Evolutionary conservation across 2,329 filamentous ascomycete species (phyloP).

Genomic region (Colletotrichum falcatum): DNA sequence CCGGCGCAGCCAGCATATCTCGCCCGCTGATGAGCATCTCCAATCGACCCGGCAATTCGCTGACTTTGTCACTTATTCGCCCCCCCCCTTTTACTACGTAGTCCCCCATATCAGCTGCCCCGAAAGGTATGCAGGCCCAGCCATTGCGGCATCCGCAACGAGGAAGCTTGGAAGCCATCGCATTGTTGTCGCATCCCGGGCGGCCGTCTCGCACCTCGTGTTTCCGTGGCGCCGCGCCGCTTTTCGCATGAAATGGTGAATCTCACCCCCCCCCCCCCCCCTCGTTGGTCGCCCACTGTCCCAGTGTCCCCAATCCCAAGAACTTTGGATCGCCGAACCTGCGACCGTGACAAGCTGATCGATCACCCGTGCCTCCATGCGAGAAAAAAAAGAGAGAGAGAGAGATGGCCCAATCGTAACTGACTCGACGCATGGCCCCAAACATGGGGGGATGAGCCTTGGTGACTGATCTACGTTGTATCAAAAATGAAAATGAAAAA

Average conservation of each 20-base stretch:
- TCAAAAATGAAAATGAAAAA: too few relatives aligned
- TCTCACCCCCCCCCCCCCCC: too few relatives aligned
- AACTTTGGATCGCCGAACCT: constrained; percentile 21
- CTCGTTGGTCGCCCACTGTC: too few relatives aligned
- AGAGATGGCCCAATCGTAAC: not conserved
- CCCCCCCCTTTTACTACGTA: not conserved
- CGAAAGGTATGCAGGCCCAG: not conserved
- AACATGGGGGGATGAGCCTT: not conserved
- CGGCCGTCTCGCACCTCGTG: too few relatives aligned
- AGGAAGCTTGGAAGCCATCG: constrained; percentile 29
- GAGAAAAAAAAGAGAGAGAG: too few relatives aligned
- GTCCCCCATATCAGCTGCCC: not conserved
- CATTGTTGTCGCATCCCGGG: too few relatives aligned
- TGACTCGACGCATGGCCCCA: not conserved
- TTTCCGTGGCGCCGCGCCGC: not conserved
- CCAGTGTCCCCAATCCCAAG: not conserved
- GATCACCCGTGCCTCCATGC: not conserved
- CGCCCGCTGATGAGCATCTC: constrained; percentile 33
- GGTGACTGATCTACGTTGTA: not conserved
- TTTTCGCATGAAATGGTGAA: not conserved
- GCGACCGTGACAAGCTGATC: constrained; percentile 36
- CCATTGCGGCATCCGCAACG: constrained; percentile 11
- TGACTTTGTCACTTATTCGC: constrained; percentile 20
- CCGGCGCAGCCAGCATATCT: constrained; percentile 24
- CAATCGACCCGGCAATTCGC: constrained; percentile 21